A percentile compares a stretch with the other conserved stretches of the same genome.
Conservation (phyloP, 345 rosid species). For the Triadica sebifera region DNA sequence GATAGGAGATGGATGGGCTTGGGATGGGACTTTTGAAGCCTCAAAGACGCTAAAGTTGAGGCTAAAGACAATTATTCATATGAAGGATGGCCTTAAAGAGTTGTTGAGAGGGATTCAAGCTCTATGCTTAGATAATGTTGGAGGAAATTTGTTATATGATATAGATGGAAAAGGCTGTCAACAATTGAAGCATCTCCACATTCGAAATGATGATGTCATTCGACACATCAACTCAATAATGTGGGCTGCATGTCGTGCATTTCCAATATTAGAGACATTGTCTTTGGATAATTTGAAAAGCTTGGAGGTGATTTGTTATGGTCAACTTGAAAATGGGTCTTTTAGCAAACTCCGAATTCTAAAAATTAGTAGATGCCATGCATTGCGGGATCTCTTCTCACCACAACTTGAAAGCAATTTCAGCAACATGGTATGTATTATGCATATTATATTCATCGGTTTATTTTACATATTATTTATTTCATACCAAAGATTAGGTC, state of each 20-base stretch:
- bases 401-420: too few relatives aligned
- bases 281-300: too few relatives aligned
- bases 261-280: not conserved
- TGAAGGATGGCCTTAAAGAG: not conserved
- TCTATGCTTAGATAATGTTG: not conserved
- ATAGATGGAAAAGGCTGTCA: not conserved
- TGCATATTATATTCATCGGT: too few relatives aligned
- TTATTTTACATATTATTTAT: too few relatives aligned
- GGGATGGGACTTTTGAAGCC: not conserved
- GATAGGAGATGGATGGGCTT: constrained; percentile 18
- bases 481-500: too few relatives aligned
- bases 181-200: not conserved
- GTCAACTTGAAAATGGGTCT: too few relatives aligned
- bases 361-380: too few relatives aligned
- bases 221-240: not conserved
- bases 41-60: constrained; percentile 18
- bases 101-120: not conserved
- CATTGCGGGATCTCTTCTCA: too few relatives aligned
- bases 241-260: not conserved
- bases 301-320: too few relatives aligned
- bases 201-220: not conserved
- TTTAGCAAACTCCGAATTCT: too few relatives aligned
- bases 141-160: not conserved
- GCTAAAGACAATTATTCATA: not conserved
- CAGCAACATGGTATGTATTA: too few relatives aligned